Evolutionary conservation across 202 grass and related monocot genomes (phyloP).

Genomic region (Bolboschoenoplectus hybrid): DNA sequence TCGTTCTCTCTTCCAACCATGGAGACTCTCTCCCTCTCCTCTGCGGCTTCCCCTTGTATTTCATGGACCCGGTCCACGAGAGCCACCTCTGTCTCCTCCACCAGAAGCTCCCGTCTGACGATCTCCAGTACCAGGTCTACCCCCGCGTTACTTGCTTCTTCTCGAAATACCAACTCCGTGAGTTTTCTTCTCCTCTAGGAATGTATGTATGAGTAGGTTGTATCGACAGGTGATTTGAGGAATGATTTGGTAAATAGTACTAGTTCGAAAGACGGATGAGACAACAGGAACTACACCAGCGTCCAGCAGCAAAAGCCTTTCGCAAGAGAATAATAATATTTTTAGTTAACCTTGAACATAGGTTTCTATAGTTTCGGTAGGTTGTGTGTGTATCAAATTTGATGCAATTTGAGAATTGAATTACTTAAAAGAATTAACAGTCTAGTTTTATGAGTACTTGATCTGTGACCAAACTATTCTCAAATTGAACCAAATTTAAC

Average conservation of each 20-base stretch:
- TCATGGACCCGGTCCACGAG: conserved; percentile 38
- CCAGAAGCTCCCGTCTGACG: neutral
- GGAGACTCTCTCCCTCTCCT: conserved; percentile 29
- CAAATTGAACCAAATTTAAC: neutral
- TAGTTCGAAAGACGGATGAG: neutral
- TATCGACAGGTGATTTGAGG: neutral
- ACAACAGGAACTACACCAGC: neutral
- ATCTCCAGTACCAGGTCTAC: conserved; percentile 28
- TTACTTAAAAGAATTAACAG: neutral
- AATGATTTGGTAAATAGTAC: neutral
- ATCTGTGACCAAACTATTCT: neutral
- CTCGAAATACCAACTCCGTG: conserved; percentile 11
- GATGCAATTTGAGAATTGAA: neutral
- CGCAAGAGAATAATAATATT: neutral
- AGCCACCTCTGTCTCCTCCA: conserved; percentile 34
- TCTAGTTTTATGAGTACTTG: neutral
- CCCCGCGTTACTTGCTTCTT: neutral
- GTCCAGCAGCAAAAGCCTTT: neutral
- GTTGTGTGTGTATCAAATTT: neutral
- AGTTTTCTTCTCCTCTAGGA: neutral
- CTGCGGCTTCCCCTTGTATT: neutral
- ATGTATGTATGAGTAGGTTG: neutral
- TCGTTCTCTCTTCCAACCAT: conserved; percentile 25
- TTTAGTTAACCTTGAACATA: neutral
- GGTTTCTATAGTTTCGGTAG: neutral